These are phyloP conservation scores for Solanum appendiculatum DNA, from an alignment of 257 asterid species.

Conservation along the genomic window DNA sequence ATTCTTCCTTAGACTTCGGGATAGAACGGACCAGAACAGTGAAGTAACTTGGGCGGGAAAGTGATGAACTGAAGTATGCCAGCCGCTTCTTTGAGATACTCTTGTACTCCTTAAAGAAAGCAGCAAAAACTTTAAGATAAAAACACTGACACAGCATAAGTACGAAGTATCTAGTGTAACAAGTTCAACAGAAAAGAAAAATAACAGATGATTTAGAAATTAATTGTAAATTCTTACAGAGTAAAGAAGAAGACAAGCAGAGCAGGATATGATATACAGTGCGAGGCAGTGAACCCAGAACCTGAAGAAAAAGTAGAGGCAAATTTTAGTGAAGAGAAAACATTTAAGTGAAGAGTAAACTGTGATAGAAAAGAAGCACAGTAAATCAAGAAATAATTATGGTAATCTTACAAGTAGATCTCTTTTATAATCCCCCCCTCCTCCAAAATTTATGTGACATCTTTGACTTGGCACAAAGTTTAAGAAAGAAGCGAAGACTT, in stretches of 20 bases:
- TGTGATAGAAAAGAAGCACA: neutral
- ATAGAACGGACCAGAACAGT: conserved; percentile 33
- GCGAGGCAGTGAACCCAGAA: conserved; percentile 32
- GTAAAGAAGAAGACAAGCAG: conserved; percentile 20
- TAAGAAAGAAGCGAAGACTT: neutral
- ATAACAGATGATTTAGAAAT: neutral
- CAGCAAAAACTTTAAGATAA: neutral
- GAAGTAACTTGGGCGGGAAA: conserved; percentile 18
- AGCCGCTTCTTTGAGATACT: conserved; percentile 10
- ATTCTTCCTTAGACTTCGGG: conserved; percentile 13
- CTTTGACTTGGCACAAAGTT: neutral
- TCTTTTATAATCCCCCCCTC: neutral
- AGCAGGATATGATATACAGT: conserved; percentile 15
- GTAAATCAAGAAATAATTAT: neutral
- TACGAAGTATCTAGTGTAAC: neutral
- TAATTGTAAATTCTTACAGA: conserved; percentile 12
- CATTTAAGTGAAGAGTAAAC: neutral
- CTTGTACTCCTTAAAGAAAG: conserved; percentile 8
- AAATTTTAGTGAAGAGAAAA: neutral
- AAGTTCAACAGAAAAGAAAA: neutral
- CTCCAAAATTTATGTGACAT: neutral
- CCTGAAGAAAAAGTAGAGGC: conserved; percentile 9
- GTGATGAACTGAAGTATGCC: conserved; percentile 11
- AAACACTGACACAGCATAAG: neutral
- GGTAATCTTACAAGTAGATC: neutral